Evolutionary conservation across 2,329 filamentous ascomycete genomes (phyloP), one percentile per base, ranked within the genome.

Genomic region (Sporothrix variecibatus): DNA sequence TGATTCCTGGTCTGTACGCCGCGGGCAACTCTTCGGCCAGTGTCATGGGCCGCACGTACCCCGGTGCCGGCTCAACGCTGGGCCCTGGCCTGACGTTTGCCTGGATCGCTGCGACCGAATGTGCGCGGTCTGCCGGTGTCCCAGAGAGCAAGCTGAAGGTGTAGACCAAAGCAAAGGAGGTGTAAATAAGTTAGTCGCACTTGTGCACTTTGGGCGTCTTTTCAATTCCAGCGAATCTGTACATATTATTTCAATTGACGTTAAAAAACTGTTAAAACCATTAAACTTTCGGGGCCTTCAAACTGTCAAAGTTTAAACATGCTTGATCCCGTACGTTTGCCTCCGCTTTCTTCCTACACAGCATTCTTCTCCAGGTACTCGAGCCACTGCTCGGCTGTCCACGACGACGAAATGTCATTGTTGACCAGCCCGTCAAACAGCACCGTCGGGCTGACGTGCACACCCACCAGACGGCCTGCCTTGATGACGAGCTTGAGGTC

Each of bases 391-490:
- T 93, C 90, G 78, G 86, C 86, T 0, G 88, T 91, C 89, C 94
- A 98, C 31, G 91, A 88, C 74, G 92, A 95, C 76, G 91, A 92
- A 77, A 97, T 93, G 70, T 92, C 90, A 77, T 89, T 90, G 79
- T 93, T 93, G 69, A 97, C 91, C 31, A 97, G 89, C 0, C 95
- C 94, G 82, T 98, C 91, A 81, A 97, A 95, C 69, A 97, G 86
- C 26, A 95, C 94, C 0, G 95, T 98, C 1, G 95, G 95, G 58
- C 94, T 95, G 56, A 98, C 94, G 84, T 98, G 95, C 60, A 97
- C 90, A 15, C 95, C 93, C 9, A 93, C 88, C 77, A 96, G 83
- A 60, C 95, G 86, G 79, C 93, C 88, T 81, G 91, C 91, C 87
- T 95, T 97, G 76, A 95, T 90, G 79, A 95, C 85, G 68, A 93